A percentile compares a stretch with the other conserved stretches of the same genome.
Conservation (phyloP, 768 basidiomycete genomes). For the Neoboletus magnificus region DNA sequence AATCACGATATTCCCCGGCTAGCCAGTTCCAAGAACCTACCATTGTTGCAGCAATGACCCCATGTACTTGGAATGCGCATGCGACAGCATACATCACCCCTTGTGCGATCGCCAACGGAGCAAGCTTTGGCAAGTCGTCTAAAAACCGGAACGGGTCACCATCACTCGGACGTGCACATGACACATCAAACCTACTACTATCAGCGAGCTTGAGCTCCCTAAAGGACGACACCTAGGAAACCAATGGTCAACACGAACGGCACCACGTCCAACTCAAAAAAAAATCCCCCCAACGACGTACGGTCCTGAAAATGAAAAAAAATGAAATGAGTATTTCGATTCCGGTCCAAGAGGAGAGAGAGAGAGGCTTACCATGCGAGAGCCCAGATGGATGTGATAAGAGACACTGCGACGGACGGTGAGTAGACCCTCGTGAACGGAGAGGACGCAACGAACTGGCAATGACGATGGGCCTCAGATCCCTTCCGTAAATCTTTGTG, state of each 20-base stretch:
- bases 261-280: background rate
- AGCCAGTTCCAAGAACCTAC: slow-evolving; percentile 37
- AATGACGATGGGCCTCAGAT: slow-evolving; percentile 59
- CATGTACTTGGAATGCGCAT: slow-evolving; percentile 52
- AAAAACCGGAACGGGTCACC: slow-evolving; percentile 15
- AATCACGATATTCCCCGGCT: background rate
- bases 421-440: background rate
- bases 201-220: slow-evolving; percentile 48
- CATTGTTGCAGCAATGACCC: slow-evolving; percentile 45
- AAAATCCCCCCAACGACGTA: slow-evolving; percentile 9
- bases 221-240: slow-evolving; percentile 59
- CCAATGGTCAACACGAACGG: background rate
- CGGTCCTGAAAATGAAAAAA: slow-evolving; percentile 27
- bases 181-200: slow-evolving; percentile 38
- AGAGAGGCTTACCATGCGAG: slow-evolving; percentile 69
- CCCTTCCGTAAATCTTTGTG: slow-evolving; percentile 51
- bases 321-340: no score
- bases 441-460: slow-evolving; percentile 34
- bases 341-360: no score
- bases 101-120: slow-evolving; percentile 54
- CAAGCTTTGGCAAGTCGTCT: slow-evolving; percentile 45
- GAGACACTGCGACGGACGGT: slow-evolving; percentile 29
- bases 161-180: background rate
- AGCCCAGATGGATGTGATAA: slow-evolving; percentile 55
- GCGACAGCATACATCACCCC: slow-evolving; percentile 55